Conservation (phyloP, 164 flowering plant genomes). For the Saururus chinensis region DNA sequence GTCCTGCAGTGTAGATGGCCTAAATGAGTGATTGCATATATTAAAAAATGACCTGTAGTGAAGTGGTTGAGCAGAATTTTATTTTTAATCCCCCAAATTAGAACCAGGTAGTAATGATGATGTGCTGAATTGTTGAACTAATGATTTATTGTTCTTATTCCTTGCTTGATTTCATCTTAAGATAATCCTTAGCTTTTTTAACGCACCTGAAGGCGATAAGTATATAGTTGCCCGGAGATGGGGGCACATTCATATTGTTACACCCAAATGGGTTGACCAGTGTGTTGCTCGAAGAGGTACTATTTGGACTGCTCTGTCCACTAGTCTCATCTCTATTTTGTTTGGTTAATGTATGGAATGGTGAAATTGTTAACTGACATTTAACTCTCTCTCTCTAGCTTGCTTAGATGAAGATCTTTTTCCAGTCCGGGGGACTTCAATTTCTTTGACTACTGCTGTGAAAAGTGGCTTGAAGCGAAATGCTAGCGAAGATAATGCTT, state of each 20-base stretch:
- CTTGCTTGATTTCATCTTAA: neutral
- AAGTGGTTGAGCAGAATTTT: no score
- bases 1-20: no score
- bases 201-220: conserved; percentile 95
- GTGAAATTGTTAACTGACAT: neutral
- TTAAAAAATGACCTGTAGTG: no score
- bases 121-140: no score
- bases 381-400: conserved; percentile 26
- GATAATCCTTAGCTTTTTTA: conserved; percentile 45
- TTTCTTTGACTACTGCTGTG: conserved; percentile 23
- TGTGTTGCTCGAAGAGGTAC: conserved; percentile 75
- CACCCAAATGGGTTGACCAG: conserved; percentile 75
- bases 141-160: neutral
- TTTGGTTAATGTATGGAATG: neutral
- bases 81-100: no score
- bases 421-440: conserved; percentile 44
- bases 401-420: conserved; percentile 81
- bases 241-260: conserved; percentile 73
- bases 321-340: neutral
- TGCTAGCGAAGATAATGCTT: conserved; percentile 28
- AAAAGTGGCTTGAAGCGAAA: conserved; percentile 18
- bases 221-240: conserved; percentile 79
- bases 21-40: no score
- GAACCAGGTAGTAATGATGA: no score
- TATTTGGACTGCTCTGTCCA: neutral